Percentiles rank a stretch among this genome's conserved stretches.
Evolutionary conservation across 371 early-diverging fungal genomes (phyloP).

Genomic region (Saksenaea vasiformis): DNA sequence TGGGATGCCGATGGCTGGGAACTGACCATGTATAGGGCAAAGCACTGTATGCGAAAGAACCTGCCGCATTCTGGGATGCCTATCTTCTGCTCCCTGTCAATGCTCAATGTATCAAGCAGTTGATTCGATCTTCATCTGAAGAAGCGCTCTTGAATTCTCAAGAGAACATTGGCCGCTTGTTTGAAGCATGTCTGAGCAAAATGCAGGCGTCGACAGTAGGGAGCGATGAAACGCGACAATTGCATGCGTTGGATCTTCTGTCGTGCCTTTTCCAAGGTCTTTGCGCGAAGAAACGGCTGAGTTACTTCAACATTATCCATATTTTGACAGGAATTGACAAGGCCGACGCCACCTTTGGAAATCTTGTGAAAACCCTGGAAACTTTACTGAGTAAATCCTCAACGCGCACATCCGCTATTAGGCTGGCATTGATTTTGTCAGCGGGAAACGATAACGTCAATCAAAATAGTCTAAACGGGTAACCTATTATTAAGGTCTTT

Average conservation of each 20-base stretch:
- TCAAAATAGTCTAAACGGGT: slow-evolving; percentile 59
- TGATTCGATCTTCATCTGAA: slow-evolving; percentile 40
- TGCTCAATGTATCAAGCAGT: slow-evolving; percentile 27
- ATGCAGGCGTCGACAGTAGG: slow-evolving; percentile 5
- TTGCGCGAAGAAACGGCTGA: slow-evolving; percentile 51
- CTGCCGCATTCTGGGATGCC: slow-evolving; percentile 51
- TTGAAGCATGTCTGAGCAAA: slow-evolving; percentile 31
- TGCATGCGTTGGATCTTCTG: slow-evolving; percentile 33
- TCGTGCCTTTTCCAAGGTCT: slow-evolving; percentile 49
- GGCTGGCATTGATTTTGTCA: slow-evolving; percentile 45
- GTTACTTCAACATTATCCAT: slow-evolving; percentile 58
- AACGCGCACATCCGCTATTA: slow-evolving; percentile 28
- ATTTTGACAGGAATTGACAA: slow-evolving; percentile 53
- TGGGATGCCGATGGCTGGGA: background rate
- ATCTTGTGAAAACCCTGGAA: slow-evolving; percentile 38
- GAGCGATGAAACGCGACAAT: slow-evolving; percentile 29
- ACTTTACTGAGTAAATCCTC: slow-evolving; percentile 17
- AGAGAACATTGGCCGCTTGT: slow-evolving; percentile 38
- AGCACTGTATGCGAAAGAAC: slow-evolving; percentile 28
- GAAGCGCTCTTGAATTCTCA: slow-evolving; percentile 42
- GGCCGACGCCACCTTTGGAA: slow-evolving; percentile 49
- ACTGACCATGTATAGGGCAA: slow-evolving; percentile 29
- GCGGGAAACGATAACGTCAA: slow-evolving; percentile 64
- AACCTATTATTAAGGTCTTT: background rate
- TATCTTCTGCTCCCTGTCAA: slow-evolving; percentile 52